Evolutionary conservation across 495 filamentous ascomycete species (phyloP), one percentile per base, ranked within the genome.

Genomic region (Hypoxylon cercidicola): DNA sequence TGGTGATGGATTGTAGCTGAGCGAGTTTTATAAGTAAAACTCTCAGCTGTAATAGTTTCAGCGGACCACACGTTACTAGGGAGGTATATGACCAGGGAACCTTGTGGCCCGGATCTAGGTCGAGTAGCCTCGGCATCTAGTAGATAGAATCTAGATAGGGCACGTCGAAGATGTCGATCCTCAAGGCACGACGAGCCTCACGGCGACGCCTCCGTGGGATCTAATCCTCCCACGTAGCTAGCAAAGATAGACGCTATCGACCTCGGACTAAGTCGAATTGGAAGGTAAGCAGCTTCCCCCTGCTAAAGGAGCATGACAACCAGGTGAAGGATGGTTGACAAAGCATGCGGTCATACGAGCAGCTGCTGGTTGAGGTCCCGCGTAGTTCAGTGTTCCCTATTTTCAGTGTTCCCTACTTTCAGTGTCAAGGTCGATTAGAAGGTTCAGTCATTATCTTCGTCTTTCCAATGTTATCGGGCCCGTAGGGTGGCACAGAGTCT

Each of bases 231-330:
- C 11, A 15, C 28, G 51, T 43, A 39, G n/a, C 20, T 19, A 30
- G 8, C 23, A 21, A 37, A 48, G n/a, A 49, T 53, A 35, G 35
- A 23, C 8, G 39, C n/a, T 19, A 53, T 34, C 53, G 35, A 25
- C 9, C 10, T 39, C 44, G 18, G 16, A 35, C 35, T 50, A 43
- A 34, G 44, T 63, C 19, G 15, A 55, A 54, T 25, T 43, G 37
- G 50, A 62, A 62, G 50, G 49, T 62, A 50, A 51, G 30, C 37
- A 50, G 30, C n/a, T 32, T 13, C 11, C 43, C 54, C 19, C 20
- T 44, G 47, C 50, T 30, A 48, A 56, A 64, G 47, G 61, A 64
- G 30, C 3, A 57, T 28, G 18, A 40, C 37, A 19, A 52, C 3
- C 19, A 43, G 0, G 32, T 19, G n/a, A 15, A 44, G 34, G 35